These are phyloP conservation scores for Zygotorulaspora mrakii DNA, from an alignment of 1,139 yeast genomes.

Conservation along the genomic window DNA sequence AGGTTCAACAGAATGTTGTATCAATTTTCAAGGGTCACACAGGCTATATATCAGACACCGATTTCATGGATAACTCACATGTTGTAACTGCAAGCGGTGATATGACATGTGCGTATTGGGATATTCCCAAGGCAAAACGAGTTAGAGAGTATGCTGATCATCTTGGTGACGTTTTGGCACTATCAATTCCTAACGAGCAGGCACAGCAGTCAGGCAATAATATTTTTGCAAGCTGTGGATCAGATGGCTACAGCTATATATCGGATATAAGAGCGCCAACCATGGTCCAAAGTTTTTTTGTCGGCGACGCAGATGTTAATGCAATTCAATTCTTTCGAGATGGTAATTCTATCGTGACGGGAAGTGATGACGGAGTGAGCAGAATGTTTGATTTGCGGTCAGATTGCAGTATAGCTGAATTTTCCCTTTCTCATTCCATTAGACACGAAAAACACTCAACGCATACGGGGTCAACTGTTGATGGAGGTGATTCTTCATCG, in stretches of 20 bases:
- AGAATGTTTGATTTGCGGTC: slow-evolving; percentile 72
- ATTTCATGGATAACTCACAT: slow-evolving; percentile 54
- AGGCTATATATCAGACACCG: slow-evolving; percentile 76
- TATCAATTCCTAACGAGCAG: slow-evolving; percentile 39
- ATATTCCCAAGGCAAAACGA: slow-evolving; percentile 55
- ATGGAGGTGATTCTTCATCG: slow-evolving; percentile 12
- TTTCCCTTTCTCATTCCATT: slow-evolving; percentile 40
- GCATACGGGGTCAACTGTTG: slow-evolving; percentile 18
- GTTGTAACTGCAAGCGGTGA: slow-evolving; percentile 79
- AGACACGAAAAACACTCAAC: slow-evolving; percentile 17
- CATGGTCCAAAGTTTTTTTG: slow-evolving; percentile 57
- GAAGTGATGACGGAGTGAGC: slow-evolving; percentile 77
- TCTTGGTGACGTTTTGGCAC: slow-evolving; percentile 70
- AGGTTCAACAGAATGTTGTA: slow-evolving; percentile 45
- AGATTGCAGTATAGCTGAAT: slow-evolving; percentile 63
- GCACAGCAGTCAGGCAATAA: slow-evolving; percentile 20
- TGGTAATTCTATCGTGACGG: slow-evolving; percentile 63
- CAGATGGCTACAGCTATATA: slow-evolving; percentile 66
- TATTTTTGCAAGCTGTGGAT: slow-evolving; percentile 65
- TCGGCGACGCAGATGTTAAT: slow-evolving; percentile 65
- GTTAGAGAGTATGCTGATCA: slow-evolving; percentile 65
- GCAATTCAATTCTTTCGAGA: slow-evolving; percentile 66
- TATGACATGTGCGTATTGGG: slow-evolving; percentile 80
- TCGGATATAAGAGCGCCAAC: slow-evolving; percentile 63
- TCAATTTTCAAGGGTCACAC: slow-evolving; percentile 71